Evolutionary conservation across 73 alveolate genomes (phyloP).

Genomic region (Paramecium primaurelia): DNA sequence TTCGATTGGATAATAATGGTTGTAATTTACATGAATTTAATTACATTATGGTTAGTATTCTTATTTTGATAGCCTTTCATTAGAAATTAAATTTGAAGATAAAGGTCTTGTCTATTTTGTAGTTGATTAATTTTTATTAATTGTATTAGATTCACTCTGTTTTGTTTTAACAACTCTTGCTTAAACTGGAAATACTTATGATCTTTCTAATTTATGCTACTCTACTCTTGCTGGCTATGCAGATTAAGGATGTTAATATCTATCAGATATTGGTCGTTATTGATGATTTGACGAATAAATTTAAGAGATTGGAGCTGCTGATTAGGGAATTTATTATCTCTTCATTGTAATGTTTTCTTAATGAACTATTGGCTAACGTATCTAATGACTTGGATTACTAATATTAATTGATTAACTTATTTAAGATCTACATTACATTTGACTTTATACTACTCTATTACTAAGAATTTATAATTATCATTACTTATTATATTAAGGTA

Average conservation of each 20-base stretch:
- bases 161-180: neutral
- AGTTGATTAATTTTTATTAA: neutral
- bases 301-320: neutral
- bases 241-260: constrained; percentile 15
- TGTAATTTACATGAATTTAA: neutral
- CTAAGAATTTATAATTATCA: neutral
- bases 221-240: neutral
- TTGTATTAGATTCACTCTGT: neutral
- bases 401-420: neutral
- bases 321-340: neutral
- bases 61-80: neutral
- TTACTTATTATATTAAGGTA: neutral
- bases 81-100: neutral
- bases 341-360: neutral
- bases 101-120: constrained; percentile 18
- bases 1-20: constrained; percentile 40
- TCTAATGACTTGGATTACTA: neutral
- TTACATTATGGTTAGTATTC: neutral
- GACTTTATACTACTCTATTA: neutral
- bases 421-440: neutral
- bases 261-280: neutral
- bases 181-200: constrained; percentile 7
- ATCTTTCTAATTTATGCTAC: neutral
- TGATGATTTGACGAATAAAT: neutral
- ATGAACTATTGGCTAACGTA: neutral